Conservation (phyloP, 2,329 filamentous ascomycete species). For the Lachnellula occidentalis region DNA sequence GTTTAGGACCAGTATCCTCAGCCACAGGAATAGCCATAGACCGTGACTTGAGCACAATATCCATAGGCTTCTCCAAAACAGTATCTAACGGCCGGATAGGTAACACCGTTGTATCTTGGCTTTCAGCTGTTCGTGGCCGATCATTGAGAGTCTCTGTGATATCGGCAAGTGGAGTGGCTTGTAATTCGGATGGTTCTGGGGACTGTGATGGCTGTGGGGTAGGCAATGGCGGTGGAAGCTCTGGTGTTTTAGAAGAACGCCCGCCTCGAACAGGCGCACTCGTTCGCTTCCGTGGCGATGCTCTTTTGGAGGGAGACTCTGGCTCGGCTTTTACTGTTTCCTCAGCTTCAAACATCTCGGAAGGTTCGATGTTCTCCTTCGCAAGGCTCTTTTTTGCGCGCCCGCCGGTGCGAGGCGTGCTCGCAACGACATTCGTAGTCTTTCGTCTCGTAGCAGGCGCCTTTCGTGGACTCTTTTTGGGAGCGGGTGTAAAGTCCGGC, state of each 20-base stretch:
- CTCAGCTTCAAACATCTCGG: constrained; percentile 54
- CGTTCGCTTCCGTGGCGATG: constrained; percentile 63
- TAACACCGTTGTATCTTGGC: constrained; percentile 50
- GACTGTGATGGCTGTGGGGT: constrained; percentile 52
- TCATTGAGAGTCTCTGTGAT: constrained; percentile 68
- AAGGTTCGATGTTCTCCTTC: constrained; percentile 50
- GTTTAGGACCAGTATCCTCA: constrained; percentile 71
- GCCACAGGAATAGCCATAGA: constrained; percentile 62
- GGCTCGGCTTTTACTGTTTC: constrained; percentile 44
- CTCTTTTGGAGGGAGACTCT: constrained; percentile 48
- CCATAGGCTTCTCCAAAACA: constrained; percentile 82
- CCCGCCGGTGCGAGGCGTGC: constrained; percentile 28
- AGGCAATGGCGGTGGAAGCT: constrained; percentile 34
- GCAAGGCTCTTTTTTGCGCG: constrained; percentile 38
- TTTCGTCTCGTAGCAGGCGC: constrained; percentile 47
- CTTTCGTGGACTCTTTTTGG: constrained; percentile 50
- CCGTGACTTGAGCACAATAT: constrained; percentile 84
- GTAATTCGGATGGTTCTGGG: constrained; percentile 47
- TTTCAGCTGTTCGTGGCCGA: constrained; percentile 44
- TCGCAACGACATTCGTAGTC: constrained; percentile 29
- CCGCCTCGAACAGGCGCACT: constrained; percentile 40
- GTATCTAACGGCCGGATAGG: constrained; percentile 73
- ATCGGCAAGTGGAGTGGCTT: constrained; percentile 62
- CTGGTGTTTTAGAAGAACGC: constrained; percentile 29
- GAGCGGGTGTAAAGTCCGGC: constrained; percentile 71